phyloP scores from a whole-genome alignment of 805 yeast genomes.

The Candida easanensis region DNA sequence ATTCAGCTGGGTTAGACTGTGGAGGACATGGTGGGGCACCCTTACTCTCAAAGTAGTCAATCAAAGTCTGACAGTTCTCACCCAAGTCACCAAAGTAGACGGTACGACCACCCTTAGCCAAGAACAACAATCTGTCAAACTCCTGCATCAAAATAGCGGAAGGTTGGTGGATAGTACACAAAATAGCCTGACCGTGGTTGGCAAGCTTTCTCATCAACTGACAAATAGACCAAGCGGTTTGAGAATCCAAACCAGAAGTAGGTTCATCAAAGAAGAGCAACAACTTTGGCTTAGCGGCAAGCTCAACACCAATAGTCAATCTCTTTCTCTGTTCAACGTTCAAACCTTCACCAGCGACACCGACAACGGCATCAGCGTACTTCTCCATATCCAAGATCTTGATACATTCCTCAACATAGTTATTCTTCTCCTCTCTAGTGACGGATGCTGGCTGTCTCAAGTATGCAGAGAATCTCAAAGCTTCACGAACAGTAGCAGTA shows the following conservation, averaged over 20 bases:
- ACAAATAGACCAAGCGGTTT: conserved; percentile 66
- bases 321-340: conserved; percentile 66
- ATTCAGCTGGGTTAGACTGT: conserved; percentile 80
- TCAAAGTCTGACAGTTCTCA: conserved; percentile 51
- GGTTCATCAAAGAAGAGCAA: conserved; percentile 65
- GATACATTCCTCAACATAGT: conserved; percentile 64
- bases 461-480: conserved; percentile 62
- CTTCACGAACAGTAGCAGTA: conserved; percentile 70
- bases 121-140: conserved; percentile 71
- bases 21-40: conserved; percentile 69
- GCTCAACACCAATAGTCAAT: conserved; percentile 63
- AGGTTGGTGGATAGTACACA: conserved; percentile 84
- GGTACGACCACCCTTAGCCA: conserved; percentile 69
- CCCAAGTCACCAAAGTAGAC: conserved; percentile 78
- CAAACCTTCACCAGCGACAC: conserved; percentile 69
- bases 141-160: conserved; percentile 75
- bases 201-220: conserved; percentile 59
- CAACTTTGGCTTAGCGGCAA: conserved; percentile 62
- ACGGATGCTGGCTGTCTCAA: conserved; percentile 60
- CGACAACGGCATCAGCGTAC: conserved; percentile 72
- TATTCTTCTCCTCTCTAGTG: conserved; percentile 53
- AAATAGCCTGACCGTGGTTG: conserved; percentile 58
- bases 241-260: conserved; percentile 67
- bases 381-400: conserved; percentile 58
- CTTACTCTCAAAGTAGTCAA: conserved; percentile 60